These are phyloP conservation scores for Plantago rigida DNA, from an alignment of 305 asterid species.

Conservation along the genomic window DNA sequence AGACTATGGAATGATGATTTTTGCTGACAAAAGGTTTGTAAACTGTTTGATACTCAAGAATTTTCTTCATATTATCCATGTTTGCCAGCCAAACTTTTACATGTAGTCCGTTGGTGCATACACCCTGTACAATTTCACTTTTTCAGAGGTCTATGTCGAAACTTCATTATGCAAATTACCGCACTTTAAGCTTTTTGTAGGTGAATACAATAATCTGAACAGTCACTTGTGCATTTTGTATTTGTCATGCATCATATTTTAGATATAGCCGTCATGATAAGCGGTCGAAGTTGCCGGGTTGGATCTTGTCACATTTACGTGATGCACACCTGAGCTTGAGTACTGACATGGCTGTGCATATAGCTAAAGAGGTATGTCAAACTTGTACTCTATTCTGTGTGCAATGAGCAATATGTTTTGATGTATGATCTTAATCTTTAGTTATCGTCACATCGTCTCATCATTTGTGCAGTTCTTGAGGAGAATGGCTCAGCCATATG, in stretches of 20 bases:
- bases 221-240: constrained; percentile 1
- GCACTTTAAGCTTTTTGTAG: not conserved
- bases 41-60: not conserved
- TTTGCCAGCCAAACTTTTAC: not conserved
- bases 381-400: constrained; percentile 5
- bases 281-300: constrained; percentile 87
- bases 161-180: not conserved
- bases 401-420: not conserved
- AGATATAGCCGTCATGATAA: constrained; percentile 95
- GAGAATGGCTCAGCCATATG: constrained; percentile 98
- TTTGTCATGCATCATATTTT: constrained; percentile 17
- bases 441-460: not conserved
- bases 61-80: not conserved
- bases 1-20: constrained; percentile 98
- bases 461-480: constrained; percentile 56
- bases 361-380: constrained; percentile 76
- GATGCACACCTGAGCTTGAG: constrained; percentile 94
- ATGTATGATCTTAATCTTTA: not conserved
- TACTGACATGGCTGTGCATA: constrained; percentile 95
- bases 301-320: constrained; percentile 90
- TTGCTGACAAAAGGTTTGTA: constrained; percentile 88
- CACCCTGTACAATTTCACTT: not conserved
- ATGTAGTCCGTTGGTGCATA: not conserved
- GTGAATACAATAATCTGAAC: not conserved
- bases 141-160: not conserved